Conservation (phyloP, 2,329 filamentous ascomycete genomes). For the Fonsecaea multimorphosa region DNA sequence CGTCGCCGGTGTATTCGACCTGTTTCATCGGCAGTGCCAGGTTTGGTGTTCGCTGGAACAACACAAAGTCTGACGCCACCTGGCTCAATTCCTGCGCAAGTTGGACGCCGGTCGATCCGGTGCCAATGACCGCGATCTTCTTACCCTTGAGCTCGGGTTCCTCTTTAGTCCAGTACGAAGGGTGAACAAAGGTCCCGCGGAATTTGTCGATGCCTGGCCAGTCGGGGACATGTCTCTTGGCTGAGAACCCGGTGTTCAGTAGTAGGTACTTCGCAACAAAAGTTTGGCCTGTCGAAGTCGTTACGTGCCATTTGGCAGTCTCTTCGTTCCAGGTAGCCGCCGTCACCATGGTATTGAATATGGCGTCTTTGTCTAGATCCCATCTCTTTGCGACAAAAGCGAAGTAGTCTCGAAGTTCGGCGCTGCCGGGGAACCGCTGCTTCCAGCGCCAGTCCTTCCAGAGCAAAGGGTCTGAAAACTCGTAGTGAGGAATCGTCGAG, state of each 20-base stretch:
- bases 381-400: constrained; percentile 49
- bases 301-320: constrained; percentile 51
- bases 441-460: constrained; percentile 48
- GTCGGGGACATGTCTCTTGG: constrained; percentile 64
- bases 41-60: constrained; percentile 70
- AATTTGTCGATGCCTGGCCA: constrained; percentile 61
- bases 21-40: constrained; percentile 67
- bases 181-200: constrained; percentile 65
- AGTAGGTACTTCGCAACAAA: constrained; percentile 54
- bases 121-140: constrained; percentile 67
- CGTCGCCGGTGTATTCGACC: constrained; percentile 57
- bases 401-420: constrained; percentile 53
- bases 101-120: constrained; percentile 69
- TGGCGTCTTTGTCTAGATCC: constrained; percentile 51
- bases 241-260: constrained; percentile 58
- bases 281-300: constrained; percentile 49
- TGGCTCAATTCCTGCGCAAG: constrained; percentile 66
- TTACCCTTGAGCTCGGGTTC: constrained; percentile 64
- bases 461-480: not conserved
- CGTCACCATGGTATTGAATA: constrained; percentile 46
- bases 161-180: constrained; percentile 64
- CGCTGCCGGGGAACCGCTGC: constrained; percentile 55
- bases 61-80: constrained; percentile 56
- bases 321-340: constrained; percentile 27
- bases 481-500: constrained; percentile 34